Percentiles rank a stretch among this genome's conserved stretches.
Conservation (phyloP, 371 early-diverging fungal species). For the Actinomortierella ambigua region DNA sequence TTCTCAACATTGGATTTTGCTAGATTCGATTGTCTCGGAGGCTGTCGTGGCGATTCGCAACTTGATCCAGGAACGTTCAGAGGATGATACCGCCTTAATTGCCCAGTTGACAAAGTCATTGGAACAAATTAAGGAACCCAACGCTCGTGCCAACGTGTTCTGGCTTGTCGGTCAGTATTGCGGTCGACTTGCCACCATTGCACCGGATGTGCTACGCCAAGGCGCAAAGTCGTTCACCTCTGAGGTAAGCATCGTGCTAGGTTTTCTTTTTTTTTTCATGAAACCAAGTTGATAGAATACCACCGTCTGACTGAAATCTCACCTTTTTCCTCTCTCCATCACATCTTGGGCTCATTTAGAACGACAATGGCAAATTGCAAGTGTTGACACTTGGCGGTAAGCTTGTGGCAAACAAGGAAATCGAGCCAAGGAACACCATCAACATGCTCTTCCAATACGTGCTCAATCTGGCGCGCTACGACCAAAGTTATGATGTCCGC, state of each 20-base stretch:
- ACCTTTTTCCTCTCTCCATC: background rate
- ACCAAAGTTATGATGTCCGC: slow-evolving; percentile 86
- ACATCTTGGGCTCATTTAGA: slow-evolving; percentile 36
- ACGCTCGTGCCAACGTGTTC: slow-evolving; percentile 76
- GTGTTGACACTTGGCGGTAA: slow-evolving; percentile 82
- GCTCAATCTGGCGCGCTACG: slow-evolving; percentile 87
- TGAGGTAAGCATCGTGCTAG: slow-evolving; percentile 54
- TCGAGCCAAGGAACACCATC: slow-evolving; percentile 46
- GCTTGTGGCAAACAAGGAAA: slow-evolving; percentile 58
- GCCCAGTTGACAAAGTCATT: slow-evolving; percentile 67
- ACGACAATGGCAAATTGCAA: slow-evolving; percentile 76
- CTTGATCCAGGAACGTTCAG: slow-evolving; percentile 64
- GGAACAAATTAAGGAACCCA: slow-evolving; percentile 64
- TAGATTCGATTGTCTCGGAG: slow-evolving; percentile 80
- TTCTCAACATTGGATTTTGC: background rate
- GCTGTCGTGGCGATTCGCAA: slow-evolving; percentile 78
- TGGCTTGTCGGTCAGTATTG: slow-evolving; percentile 87
- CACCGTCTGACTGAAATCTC: background rate
- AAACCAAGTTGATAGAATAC: too few relatives aligned
- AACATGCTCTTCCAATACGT: slow-evolving; percentile 72
- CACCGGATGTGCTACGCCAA: slow-evolving; percentile 84
- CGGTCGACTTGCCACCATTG: slow-evolving; percentile 60
- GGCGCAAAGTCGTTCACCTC: slow-evolving; percentile 72
- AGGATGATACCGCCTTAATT: slow-evolving; percentile 60
- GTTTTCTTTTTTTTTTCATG: background rate